A percentile compares a stretch with the other conserved stretches of the same genome.
These are phyloP conservation scores for Excoecaria agallocha DNA, from an alignment of 345 rosid genomes.

Conservation along the genomic window DNA sequence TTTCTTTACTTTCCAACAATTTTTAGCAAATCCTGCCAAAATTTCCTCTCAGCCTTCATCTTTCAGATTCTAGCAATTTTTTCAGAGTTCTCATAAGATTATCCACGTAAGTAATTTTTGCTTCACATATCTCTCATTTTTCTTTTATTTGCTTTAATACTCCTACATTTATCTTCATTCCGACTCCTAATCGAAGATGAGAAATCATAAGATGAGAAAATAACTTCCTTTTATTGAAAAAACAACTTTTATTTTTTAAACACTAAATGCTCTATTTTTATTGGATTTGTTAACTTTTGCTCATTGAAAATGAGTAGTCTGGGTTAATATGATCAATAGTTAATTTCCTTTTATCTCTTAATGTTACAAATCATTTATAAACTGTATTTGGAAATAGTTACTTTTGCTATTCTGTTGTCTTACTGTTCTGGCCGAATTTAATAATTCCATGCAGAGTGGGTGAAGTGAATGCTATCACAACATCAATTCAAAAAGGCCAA, in stretches of 20 bases:
- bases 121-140: no score
- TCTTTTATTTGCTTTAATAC: no score
- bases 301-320: not conserved
- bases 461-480: constrained; percentile 18
- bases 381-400: not conserved
- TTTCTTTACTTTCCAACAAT: no score
- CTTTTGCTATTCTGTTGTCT: not conserved
- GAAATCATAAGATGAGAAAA: no score
- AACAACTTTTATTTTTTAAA: not conserved
- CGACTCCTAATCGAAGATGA: no score
- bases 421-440: constrained; percentile 14
- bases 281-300: not conserved
- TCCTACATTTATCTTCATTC: no score
- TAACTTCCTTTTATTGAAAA: not conserved
- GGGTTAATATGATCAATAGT: not conserved
- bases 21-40: no score
- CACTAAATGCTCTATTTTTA: not conserved
- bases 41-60: no score
- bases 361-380: not conserved
- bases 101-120: no score
- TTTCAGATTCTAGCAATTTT: no score
- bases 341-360: not conserved
- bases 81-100: no score
- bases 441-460: constrained; percentile 42
- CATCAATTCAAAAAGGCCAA: constrained; percentile 48